A percentile compares a stretch with the other conserved stretches of the same genome.
Evolutionary conservation across 129 eudicot genomes (phyloP).

Genomic region (Rutidosis leptorrhynchoides): DNA sequence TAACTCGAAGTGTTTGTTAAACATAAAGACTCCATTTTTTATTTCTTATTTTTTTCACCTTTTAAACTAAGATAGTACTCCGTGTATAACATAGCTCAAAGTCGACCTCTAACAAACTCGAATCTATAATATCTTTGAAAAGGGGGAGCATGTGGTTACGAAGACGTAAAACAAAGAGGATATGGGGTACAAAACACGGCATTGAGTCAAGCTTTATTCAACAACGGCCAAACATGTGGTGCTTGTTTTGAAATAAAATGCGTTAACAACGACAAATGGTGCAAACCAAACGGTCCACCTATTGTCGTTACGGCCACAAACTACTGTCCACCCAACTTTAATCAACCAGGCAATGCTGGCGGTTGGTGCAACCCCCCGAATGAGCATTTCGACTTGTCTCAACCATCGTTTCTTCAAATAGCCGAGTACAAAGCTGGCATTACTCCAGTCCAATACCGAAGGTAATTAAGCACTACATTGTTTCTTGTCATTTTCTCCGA

Average conservation of each 20-base stretch:
- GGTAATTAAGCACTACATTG: constrained; percentile 27
- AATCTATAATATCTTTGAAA: neutral
- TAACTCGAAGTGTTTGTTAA: neutral
- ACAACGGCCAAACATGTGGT: constrained; percentile 57
- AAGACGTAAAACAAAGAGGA: constrained; percentile 33
- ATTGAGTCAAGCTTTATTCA: constrained; percentile 55
- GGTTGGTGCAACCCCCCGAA: constrained; percentile 72
- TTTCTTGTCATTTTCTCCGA: neutral
- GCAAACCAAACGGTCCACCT: constrained; percentile 45
- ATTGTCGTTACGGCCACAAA: constrained; percentile 57
- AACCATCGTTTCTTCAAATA: constrained; percentile 50
- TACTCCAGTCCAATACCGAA: constrained; percentile 62
- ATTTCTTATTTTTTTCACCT: neutral
- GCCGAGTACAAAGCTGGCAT: constrained; percentile 63
- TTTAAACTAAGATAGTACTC: neutral
- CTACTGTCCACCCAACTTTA: constrained; percentile 47
- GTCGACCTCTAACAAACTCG: neutral
- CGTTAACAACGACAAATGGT: constrained; percentile 32
- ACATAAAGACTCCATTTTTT: neutral
- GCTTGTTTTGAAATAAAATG: constrained; percentile 68
- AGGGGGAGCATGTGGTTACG: constrained; percentile 83
- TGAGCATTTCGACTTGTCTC: constrained; percentile 65
- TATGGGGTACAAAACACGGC: constrained; percentile 54
- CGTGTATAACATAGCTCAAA: too few relatives aligned
- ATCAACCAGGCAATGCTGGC: constrained; percentile 34